A percentile compares a stretch with the other conserved stretches of the same genome.
Conservation (phyloP, 2,329 filamentous ascomycete genomes). For the Colletotrichum camelliae region DNA sequence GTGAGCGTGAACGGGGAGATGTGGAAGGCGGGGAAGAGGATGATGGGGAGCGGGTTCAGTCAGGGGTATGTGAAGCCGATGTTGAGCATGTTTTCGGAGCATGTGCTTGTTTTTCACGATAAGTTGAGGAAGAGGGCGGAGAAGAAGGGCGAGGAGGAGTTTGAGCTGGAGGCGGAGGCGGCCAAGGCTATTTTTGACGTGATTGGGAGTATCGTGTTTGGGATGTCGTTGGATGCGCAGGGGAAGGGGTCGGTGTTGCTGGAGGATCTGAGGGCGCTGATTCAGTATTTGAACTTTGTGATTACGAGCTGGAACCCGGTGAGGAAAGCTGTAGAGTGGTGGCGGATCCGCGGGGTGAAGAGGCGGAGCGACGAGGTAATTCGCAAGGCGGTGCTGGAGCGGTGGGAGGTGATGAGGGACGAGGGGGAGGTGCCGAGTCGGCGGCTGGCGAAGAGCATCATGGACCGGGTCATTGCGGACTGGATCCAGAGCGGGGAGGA, state of each 20-base stretch:
- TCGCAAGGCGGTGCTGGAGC: background rate
- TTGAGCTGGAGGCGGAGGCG: conserved; percentile 24
- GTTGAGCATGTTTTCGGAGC: conserved; percentile 26
- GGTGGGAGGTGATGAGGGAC: background rate
- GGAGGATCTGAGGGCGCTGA: conserved; percentile 11
- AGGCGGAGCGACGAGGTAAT: background rate
- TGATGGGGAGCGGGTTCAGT: conserved; percentile 32
- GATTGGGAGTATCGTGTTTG: conserved; percentile 25
- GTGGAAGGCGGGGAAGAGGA: conserved; percentile 32
- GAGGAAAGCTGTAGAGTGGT: background rate
- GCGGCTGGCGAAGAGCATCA: conserved; percentile 23
- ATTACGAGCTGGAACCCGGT: background rate
- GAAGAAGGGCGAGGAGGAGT: conserved; percentile 2
- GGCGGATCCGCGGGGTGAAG: background rate
- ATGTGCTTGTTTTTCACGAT: conserved; percentile 25
- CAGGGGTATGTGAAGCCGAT: conserved; percentile 26
- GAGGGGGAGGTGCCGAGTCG: conserved; percentile 15
- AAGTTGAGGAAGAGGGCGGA: conserved; percentile 13
- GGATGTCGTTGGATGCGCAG: conserved; percentile 23
- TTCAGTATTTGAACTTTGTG: background rate
- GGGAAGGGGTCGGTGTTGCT: conserved; percentile 16
- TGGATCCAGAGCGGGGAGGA: conserved; percentile 10
- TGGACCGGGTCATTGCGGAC: conserved; percentile 28
- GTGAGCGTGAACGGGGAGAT: conserved; percentile 27
- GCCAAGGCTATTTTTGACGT: conserved; percentile 29